A percentile compares a stretch with the other conserved stretches of the same genome.
Evolutionary conservation across 345 rosid species (phyloP).

Genomic region (Aquilaria malaccensis): DNA sequence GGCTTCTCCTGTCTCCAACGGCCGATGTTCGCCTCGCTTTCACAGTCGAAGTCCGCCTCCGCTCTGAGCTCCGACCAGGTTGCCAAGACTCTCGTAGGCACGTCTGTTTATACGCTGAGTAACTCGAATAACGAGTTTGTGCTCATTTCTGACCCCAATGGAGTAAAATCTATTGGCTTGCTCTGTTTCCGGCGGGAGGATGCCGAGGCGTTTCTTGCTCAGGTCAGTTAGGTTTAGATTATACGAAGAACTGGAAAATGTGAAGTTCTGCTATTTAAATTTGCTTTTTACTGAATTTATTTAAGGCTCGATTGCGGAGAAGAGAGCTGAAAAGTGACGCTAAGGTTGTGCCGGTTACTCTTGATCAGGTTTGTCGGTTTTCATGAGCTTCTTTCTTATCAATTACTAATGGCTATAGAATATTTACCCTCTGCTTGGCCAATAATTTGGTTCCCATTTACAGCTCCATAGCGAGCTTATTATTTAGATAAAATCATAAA

Average conservation of each 20-base stretch:
- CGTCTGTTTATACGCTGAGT: conserved; percentile 80
- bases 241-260: neutral
- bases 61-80: conserved; percentile 47
- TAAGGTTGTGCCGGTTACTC: conserved; percentile 83
- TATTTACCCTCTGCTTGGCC: no score
- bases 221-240: conserved; percentile 28
- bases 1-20: conserved; percentile 19
- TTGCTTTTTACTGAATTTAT: neutral
- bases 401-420: neutral
- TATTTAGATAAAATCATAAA: no score
- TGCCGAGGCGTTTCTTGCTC: conserved; percentile 88
- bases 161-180: conserved; percentile 77
- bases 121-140: conserved; percentile 91
- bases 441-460: no score
- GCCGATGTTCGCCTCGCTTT: conserved; percentile 57
- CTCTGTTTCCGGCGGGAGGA: conserved; percentile 95
- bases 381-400: neutral
- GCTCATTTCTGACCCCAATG: conserved; percentile 82
- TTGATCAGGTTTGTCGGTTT: conserved; percentile 57
- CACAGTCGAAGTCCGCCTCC: conserved; percentile 43
- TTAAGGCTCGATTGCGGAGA: conserved; percentile 70
- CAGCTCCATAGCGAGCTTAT: no score
- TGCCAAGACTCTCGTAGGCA: conserved; percentile 68
- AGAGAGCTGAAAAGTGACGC: conserved; percentile 64
- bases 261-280: neutral